Percentiles rank a stretch among this genome's conserved stretches.
These are phyloP conservation scores for Neoboletus brunneissimus DNA, from an alignment of 768 basidiomycete species.

Conservation along the genomic window DNA sequence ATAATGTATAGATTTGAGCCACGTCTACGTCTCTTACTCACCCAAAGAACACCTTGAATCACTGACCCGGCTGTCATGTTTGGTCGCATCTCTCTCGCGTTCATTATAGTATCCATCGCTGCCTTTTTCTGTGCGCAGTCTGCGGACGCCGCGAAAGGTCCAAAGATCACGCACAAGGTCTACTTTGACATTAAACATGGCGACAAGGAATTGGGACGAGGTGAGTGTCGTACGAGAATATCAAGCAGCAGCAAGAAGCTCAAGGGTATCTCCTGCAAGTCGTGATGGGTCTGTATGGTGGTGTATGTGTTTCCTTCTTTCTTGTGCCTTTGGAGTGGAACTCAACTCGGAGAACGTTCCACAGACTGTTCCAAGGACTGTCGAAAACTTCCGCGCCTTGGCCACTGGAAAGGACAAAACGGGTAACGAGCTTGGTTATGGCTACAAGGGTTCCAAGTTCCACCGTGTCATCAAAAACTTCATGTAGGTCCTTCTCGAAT, in stretches of 20 bases:
- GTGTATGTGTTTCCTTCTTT: slow-evolving; percentile 45
- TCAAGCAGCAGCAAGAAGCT: neutral
- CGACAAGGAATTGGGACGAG: slow-evolving; percentile 77
- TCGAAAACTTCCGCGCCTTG: slow-evolving; percentile 95
- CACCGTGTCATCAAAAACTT: slow-evolving; percentile 95
- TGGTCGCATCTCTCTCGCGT: slow-evolving; percentile 56
- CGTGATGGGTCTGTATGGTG: slow-evolving; percentile 86
- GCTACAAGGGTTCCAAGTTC: slow-evolving; percentile 95
- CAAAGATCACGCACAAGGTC: slow-evolving; percentile 88
- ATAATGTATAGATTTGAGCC: slow-evolving; percentile 1
- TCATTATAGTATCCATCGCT: slow-evolving; percentile 60
- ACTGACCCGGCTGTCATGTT: slow-evolving; percentile 40
- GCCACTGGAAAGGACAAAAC: slow-evolving; percentile 77
- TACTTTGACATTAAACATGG: slow-evolving; percentile 96
- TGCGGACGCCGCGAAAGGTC: slow-evolving; percentile 81
- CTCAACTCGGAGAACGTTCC: neutral
- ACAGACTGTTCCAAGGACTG: slow-evolving; percentile 93
- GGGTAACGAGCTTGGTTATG: slow-evolving; percentile 66
- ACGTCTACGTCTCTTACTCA: slow-evolving; percentile 27
- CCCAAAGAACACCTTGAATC: slow-evolving; percentile 1
- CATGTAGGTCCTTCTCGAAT: slow-evolving; percentile 51
- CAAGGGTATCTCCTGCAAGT: slow-evolving; percentile 42
- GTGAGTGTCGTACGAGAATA: slow-evolving; percentile 41
- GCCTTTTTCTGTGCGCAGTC: slow-evolving; percentile 70
- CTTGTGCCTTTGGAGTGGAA: neutral